Base-by-base conservation (phyloP, 352 stramenopile species). In the Phytopythium kandeliae region DNA sequence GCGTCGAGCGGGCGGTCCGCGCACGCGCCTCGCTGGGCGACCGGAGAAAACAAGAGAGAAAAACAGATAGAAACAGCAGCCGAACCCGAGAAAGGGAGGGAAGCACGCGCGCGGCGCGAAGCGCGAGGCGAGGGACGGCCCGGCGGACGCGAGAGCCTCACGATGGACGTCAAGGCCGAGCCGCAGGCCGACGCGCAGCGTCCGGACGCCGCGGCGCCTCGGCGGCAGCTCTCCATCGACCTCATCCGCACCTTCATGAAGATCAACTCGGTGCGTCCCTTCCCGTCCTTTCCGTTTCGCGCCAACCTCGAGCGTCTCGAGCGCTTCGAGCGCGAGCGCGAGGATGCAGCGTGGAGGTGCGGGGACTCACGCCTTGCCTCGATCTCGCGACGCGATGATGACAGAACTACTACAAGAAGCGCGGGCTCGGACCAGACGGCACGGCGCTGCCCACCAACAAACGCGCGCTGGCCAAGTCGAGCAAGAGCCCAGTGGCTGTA, bases 241-340 rank as follows among this genome's bases (percentile, higher is more conserved):
- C 82, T 99, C 37, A 96, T 99, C 69, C 77, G 96, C 60, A 99
- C 96, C 16, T 98, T 99, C 70, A 98, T 97, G 65, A 59, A 82
- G 44, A 99, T 99, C 69, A 99, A 99, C 71, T 48, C 67, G 58
- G 82, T 90, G 65, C 63, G 66, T 67, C 47, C 24, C 26, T 40
- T 42, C 35, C 30, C 46, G 46, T 10, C 43, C 30, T 42, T 41
- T 51, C 16, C 19, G 24, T 49, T 49, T 49, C 43, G 15, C 13
- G 26, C 21, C 12, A 2, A 22, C 12, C 4, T 4, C 13, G n/a
- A n/a, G n/a, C n/a, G n/a, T 35, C 21, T 10, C 24, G 12, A 11
- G 28, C 24, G 11, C 9, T 63, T 52, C 21, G 8, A 13, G 31
- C 21, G 12, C 37, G 26, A 2, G 16, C 30, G 51, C 13, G 48